These are phyloP conservation scores for Syzygium jambos DNA, from an alignment of 345 rosid genomes.

Conservation along the genomic window DNA sequence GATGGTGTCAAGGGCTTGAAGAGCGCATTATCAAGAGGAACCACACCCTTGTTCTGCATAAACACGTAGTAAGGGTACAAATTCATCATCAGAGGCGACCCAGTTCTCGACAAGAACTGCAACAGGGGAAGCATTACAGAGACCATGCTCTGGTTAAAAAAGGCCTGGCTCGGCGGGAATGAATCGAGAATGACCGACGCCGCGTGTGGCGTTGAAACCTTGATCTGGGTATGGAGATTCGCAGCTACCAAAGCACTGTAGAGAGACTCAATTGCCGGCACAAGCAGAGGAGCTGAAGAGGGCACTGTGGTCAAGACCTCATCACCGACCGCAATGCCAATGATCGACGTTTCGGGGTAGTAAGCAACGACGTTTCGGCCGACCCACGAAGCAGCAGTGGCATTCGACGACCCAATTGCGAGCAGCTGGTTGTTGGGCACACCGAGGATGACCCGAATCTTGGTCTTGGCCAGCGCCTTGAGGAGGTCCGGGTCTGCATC, in stretches of 20 bases:
- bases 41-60: slow-evolving; percentile 94
- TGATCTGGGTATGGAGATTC: slow-evolving; percentile 76
- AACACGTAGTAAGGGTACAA: slow-evolving; percentile 93
- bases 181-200: slow-evolving; percentile 72
- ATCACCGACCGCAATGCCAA: slow-evolving; percentile 78
- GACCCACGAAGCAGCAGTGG: slow-evolving; percentile 87
- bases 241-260: slow-evolving; percentile 88
- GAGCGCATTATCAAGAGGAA: slow-evolving; percentile 80
- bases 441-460: slow-evolving; percentile 77
- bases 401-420: slow-evolving; percentile 83
- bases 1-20: slow-evolving; percentile 86
- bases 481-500: slow-evolving; percentile 81
- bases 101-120: slow-evolving; percentile 70
- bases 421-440: slow-evolving; percentile 95
- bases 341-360: slow-evolving; percentile 69
- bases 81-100: slow-evolving; percentile 93
- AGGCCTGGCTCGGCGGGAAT: slow-evolving; percentile 95
- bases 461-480: slow-evolving; percentile 70
- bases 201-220: slow-evolving; percentile 89
- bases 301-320: slow-evolving; percentile 92
- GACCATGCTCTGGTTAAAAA: slow-evolving; percentile 77
- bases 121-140: slow-evolving; percentile 66
- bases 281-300: slow-evolving; percentile 66
- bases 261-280: slow-evolving; percentile 80
- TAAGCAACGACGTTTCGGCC: slow-evolving; percentile 69